These are phyloP conservation scores for Batrachochytrium dendrobatidis DNA, from an alignment of 371 early-diverging fungal genomes.

Conservation along the genomic window DNA sequence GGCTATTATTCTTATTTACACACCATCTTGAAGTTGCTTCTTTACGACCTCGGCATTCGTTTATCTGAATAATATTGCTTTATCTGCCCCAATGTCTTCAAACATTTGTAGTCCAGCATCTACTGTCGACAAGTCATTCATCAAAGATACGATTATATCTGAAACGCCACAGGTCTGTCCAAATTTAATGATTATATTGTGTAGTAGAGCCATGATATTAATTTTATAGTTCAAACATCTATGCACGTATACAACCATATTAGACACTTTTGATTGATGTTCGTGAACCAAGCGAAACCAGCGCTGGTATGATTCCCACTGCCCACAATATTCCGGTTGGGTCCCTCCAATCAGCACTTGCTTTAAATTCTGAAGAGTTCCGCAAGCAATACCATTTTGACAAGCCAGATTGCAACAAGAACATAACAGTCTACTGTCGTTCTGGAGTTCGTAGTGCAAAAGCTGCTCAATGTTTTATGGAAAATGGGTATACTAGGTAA, in stretches of 20 bases:
- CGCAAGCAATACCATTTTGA: not conserved
- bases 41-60: too few species aligned
- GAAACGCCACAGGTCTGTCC: too few species aligned
- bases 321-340: conserved; percentile 1
- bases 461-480: not conserved
- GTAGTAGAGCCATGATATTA: too few species aligned
- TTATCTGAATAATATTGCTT: too few species aligned
- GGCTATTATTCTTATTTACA: too few species aligned
- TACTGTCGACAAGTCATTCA: too few species aligned
- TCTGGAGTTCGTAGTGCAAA: not conserved
- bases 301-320: not conserved
- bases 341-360: not conserved
- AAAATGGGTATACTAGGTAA: not conserved
- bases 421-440: conserved; percentile 2
- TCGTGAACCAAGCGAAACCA: not conserved
- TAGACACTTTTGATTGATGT: conserved; percentile 4
- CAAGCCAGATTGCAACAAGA: not conserved
- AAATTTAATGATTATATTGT: too few species aligned
- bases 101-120: too few species aligned
- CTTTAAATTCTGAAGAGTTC: not conserved
- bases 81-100: too few species aligned
- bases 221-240: not conserved
- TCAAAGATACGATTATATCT: too few species aligned
- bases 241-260: not conserved
- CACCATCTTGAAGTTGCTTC: too few species aligned